Percentiles rank a stretch among this genome's conserved stretches.
Conservation (phyloP, 495 filamentous ascomycete genomes). For the Rostrohypoxylon terebratum region DNA sequence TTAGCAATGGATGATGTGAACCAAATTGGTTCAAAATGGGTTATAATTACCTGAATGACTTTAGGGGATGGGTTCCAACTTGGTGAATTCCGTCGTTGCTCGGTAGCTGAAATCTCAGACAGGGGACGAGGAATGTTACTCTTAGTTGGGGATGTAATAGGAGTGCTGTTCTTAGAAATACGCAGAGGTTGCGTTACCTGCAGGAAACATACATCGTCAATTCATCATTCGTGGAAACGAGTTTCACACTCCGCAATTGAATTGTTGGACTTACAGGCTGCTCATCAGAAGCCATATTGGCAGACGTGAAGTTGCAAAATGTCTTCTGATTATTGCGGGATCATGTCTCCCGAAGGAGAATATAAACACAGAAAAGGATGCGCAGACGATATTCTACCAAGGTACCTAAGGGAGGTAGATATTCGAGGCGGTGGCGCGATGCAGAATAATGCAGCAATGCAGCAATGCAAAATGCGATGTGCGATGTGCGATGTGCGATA, state of each 20-base stretch:
- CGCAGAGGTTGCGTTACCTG: slow-evolving; percentile 64
- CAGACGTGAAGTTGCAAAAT: slow-evolving; percentile 9
- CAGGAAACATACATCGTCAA: slow-evolving; percentile 11
- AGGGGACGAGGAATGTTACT: slow-evolving; percentile 64
- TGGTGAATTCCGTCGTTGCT: slow-evolving; percentile 76
- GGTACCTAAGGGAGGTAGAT: no score
- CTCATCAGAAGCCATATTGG: slow-evolving; percentile 55
- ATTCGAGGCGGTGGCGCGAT: slow-evolving; percentile 15
- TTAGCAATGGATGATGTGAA: slow-evolving; percentile 41
- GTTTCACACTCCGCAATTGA: background rate
- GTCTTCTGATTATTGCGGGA: slow-evolving; percentile 21
- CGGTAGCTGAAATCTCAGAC: slow-evolving; percentile 68
- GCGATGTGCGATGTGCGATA: slow-evolving; percentile 4
- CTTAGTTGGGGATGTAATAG: slow-evolving; percentile 60
- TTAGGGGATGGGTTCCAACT: slow-evolving; percentile 76
- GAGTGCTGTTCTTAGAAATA: slow-evolving; percentile 64
- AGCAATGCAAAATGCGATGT: slow-evolving; percentile 9
- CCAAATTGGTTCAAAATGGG: background rate
- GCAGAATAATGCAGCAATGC: slow-evolving; percentile 11
- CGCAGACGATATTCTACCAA: slow-evolving; percentile 20
- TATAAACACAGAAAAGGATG: slow-evolving; percentile 9
- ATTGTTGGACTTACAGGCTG: slow-evolving; percentile 52
- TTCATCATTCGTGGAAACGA: background rate
- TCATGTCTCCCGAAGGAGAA: slow-evolving; percentile 35
- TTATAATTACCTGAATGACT: slow-evolving; percentile 58